These are phyloP conservation scores for Rutstroemia sydowiana DNA, from an alignment of 2,329 filamentous ascomycete species.

Conservation along the genomic window DNA sequence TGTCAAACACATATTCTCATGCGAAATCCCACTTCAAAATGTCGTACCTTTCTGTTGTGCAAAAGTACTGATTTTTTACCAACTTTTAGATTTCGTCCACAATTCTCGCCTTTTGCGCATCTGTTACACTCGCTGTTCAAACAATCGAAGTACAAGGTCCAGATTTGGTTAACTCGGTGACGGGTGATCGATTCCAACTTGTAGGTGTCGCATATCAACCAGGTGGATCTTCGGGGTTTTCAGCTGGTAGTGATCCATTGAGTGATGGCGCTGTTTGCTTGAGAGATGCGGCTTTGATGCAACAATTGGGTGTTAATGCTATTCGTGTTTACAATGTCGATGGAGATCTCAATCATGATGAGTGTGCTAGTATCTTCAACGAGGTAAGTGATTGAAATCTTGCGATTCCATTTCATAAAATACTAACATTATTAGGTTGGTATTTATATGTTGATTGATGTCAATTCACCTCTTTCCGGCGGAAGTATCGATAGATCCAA, in stretches of 20 bases:
- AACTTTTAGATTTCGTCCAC: conserved; percentile 15
- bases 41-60: not conserved
- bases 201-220: conserved; percentile 64
- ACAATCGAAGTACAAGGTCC: conserved; percentile 49
- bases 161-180: conserved; percentile 52
- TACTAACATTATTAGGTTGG: conserved; percentile 34
- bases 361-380: conserved; percentile 62
- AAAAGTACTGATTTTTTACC: not conserved
- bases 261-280: conserved; percentile 51
- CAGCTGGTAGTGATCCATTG: conserved; percentile 48
- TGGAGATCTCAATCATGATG: conserved; percentile 58
- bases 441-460: conserved; percentile 63
- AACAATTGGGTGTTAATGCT: conserved; percentile 55
- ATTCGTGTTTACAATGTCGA: conserved; percentile 65
- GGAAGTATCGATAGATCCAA: conserved; percentile 47
- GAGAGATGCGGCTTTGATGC: conserved; percentile 59
- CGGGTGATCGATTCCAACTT: conserved; percentile 56
- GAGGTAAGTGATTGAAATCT: conserved; percentile 33
- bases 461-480: conserved; percentile 56
- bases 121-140: conserved; percentile 46
- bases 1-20: not conserved
- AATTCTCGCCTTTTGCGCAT: conserved; percentile 25
- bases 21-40: not conserved
- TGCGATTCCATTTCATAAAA: too few species aligned
- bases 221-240: conserved; percentile 55